Evolutionary conservation across 768 basidiomycete species (phyloP), one percentile per base, ranked within the genome.

Genomic region (Podaxis pistillaris): DNA sequence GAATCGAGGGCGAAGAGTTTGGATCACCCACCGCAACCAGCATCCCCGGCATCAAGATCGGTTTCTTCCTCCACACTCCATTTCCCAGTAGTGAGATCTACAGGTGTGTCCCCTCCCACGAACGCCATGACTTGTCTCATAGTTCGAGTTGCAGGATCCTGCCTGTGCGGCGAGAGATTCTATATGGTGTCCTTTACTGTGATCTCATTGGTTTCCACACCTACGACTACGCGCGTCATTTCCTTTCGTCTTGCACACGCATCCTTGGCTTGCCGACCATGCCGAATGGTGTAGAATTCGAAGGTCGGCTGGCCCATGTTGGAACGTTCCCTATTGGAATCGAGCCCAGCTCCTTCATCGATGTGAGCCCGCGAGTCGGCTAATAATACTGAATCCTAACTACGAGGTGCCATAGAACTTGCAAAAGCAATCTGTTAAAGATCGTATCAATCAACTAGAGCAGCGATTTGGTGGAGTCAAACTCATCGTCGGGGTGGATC

Each of bases 291-390:
- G 93, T 98, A 67, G 93, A 97, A 72, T 95, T 97, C 68, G 93
- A 94, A 71, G 95, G 96, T 44, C 89, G 95, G 38, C 85, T 97
- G 62, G 95, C 94, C 22, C 94, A 97, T 67, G 96, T 99, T 66
- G 97, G 97, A 50, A 99, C 97, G 1, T 99, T 96, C 83, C 97
- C 97, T 17, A 98, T 99, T 70, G 97, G 97, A 64, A 99, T 99
- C 66, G 97, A 99, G 71, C 96, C 97, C 0, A 77, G 78, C 54
- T 94, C 93, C 55, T 99, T 99, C 75, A 87, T 92, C 62, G 86
- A 94, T 68, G 93, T 89, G 62, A 64, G 81, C 68, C 33, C 28
- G 37, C 15, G 26, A 9, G 13, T 19, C 26, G 47, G 19, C 24
- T 13, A 40, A 55, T n/a, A 13, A 11, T 53, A 17, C 17, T 50